Evolutionary conservation across 2,329 filamentous ascomycete species (phyloP).

Genomic region (Aspergillus unguis): DNA sequence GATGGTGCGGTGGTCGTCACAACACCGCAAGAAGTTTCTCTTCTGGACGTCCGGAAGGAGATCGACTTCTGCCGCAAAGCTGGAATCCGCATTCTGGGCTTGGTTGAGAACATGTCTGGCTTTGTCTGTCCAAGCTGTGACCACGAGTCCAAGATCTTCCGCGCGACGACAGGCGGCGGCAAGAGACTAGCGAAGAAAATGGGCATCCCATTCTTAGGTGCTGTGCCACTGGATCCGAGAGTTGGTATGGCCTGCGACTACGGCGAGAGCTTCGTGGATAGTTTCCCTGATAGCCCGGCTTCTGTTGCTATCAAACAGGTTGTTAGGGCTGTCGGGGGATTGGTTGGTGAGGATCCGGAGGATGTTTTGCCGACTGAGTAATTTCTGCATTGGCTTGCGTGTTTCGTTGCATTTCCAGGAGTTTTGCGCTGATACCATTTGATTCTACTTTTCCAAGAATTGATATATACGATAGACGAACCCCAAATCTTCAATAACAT

Average conservation of each 20-base stretch:
- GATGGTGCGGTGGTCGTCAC: conserved; percentile 91
- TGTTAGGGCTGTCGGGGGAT: conserved; percentile 66
- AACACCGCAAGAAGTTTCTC: conserved; percentile 88
- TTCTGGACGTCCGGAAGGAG: conserved; percentile 93
- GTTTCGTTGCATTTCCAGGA: conserved; percentile 15
- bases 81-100: conserved; percentile 77
- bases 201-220: conserved; percentile 80
- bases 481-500: neutral
- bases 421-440: conserved; percentile 16
- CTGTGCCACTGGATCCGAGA: conserved; percentile 85
- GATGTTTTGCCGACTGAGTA: conserved; percentile 40
- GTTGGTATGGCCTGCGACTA: conserved; percentile 97
- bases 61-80: conserved; percentile 97
- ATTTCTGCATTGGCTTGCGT: conserved; percentile 8
- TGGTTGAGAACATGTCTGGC: conserved; percentile 97
- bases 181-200: conserved; percentile 77
- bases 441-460: neutral
- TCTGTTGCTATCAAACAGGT: conserved; percentile 77
- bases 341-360: conserved; percentile 62
- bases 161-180: conserved; percentile 85
- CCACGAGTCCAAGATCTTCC: conserved; percentile 78
- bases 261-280: conserved; percentile 95
- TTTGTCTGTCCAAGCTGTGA: conserved; percentile 95
- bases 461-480: neutral
- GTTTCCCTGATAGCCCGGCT: conserved; percentile 88